phyloP scores from a whole-genome alignment of 1,139 yeast genomes.

The Sugiyamaella sp. region DNA sequence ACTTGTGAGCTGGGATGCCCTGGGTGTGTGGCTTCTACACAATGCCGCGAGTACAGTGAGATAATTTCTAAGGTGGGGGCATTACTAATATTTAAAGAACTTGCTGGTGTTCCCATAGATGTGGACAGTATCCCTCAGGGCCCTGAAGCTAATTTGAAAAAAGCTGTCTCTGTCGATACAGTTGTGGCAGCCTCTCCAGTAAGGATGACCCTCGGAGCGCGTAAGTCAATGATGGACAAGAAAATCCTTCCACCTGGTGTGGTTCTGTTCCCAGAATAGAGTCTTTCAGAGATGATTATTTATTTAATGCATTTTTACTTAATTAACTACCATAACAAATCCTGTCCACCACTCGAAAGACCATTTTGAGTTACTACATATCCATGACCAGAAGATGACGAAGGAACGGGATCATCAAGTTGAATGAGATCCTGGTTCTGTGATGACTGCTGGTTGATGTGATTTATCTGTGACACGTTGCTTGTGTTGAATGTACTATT shows the following conservation, averaged over 20 bases:
- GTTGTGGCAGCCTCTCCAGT: constrained; percentile 49
- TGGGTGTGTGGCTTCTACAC: constrained; percentile 74
- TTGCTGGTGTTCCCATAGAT: constrained; percentile 50
- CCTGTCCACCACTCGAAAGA: constrained; percentile 27
- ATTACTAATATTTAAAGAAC: constrained; percentile 61
- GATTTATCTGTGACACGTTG: constrained; percentile 4
- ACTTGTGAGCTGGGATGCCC: constrained; percentile 90
- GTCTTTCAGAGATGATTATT: background rate
- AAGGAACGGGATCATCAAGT: constrained; percentile 24
- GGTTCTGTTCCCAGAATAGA: constrained; percentile 9
- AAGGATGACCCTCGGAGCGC: constrained; percentile 6
- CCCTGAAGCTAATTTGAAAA: constrained; percentile 82
- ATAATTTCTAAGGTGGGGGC: constrained; percentile 92
- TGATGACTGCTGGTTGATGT: constrained; percentile 7
- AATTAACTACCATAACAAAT: constrained; percentile 30
- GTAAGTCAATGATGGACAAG: constrained; percentile 1
- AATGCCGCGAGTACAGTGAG: constrained; percentile 76
- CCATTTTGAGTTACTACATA: constrained; percentile 34
- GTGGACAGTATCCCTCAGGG: constrained; percentile 64
- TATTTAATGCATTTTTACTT: constrained; percentile 7
- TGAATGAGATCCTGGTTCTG: constrained; percentile 26
- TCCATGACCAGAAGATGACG: constrained; percentile 15
- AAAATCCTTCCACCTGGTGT: background rate
- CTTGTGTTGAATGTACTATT: constrained; percentile 7
- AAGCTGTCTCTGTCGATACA: constrained; percentile 61